Percentiles rank a stretch among this genome's conserved stretches.
Evolutionary conservation across 352 stramenopile species (phyloP).

Genomic region (Pythium vanterpoolii): DNA sequence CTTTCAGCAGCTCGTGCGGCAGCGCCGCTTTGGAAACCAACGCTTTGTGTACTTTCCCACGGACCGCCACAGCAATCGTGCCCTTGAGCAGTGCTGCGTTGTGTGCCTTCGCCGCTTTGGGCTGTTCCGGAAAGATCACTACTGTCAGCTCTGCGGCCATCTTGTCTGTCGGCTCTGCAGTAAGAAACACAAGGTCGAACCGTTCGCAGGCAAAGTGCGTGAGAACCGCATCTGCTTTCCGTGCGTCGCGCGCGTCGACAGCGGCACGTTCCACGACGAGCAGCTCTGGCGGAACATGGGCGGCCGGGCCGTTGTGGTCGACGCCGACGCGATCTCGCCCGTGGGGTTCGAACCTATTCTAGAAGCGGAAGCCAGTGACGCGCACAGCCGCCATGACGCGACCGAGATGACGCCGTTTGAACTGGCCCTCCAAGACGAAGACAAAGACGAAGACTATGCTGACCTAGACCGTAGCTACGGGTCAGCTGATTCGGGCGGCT

Average conservation of each 20-base stretch:
- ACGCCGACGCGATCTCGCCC: conserved; percentile 21
- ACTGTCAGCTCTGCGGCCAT: conserved; percentile 65
- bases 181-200: conserved; percentile 67
- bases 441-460: neutral
- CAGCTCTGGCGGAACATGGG: conserved; percentile 21
- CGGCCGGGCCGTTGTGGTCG: conserved; percentile 20
- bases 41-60: conserved; percentile 39
- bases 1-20: conserved; percentile 54
- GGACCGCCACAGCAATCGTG: conserved; percentile 13
- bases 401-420: conserved; percentile 8
- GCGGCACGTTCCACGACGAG: conserved; percentile 36
- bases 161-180: conserved; percentile 62
- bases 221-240: conserved; percentile 60
- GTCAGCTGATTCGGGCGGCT: conserved; percentile 25
- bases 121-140: conserved; percentile 47
- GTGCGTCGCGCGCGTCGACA: conserved; percentile 56
- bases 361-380: conserved; percentile 1
- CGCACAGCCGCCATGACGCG: neutral
- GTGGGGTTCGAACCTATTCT: conserved; percentile 13
- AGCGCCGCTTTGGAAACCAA: conserved; percentile 54
- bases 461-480: conserved; percentile 24
- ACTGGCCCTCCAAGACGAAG: neutral
- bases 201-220: conserved; percentile 37
- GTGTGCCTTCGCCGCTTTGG: conserved; percentile 55
- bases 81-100: conserved; percentile 32